These are phyloP conservation scores for Pestalotiopsis sp. DNA, from an alignment of 2,329 filamentous ascomycete species.

Conservation along the genomic window DNA sequence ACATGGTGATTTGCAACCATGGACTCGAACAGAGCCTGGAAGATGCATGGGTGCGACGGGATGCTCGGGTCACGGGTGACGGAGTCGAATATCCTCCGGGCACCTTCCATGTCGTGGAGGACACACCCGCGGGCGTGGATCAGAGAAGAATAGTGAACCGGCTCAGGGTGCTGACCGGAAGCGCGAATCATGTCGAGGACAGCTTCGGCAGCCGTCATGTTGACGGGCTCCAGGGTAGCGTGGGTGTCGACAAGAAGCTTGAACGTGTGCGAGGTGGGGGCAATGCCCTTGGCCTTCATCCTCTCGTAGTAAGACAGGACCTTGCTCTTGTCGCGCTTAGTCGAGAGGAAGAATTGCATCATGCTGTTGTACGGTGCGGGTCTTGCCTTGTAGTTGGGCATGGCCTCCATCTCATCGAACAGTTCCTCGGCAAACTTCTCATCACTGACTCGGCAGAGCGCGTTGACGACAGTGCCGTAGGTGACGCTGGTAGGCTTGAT, in stretches of 20 bases:
- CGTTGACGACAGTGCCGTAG: conserved; percentile 97
- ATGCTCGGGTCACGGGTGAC: conserved; percentile 71
- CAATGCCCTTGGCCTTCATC: conserved; percentile 85
- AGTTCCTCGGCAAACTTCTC: conserved; percentile 97
- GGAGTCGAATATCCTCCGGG: conserved; percentile 78
- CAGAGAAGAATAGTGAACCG: conserved; percentile 92
- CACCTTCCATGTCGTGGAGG: conserved; percentile 85
- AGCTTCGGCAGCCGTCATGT: conserved; percentile 85
- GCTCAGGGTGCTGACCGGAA: conserved; percentile 77
- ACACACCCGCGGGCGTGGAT: conserved; percentile 97
- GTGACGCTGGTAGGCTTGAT: conserved; percentile 97
- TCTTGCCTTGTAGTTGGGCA: conserved; percentile 98
- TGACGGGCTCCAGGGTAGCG: conserved; percentile 86
- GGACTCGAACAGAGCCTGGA: conserved; percentile 94
- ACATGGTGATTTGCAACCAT: conserved; percentile 96
- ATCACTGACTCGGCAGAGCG: conserved; percentile 93
- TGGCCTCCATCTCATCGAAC: conserved; percentile 98
- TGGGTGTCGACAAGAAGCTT: conserved; percentile 96
- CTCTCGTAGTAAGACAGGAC: conserved; percentile 93
- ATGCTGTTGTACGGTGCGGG: conserved; percentile 98
- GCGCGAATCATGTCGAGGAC: conserved; percentile 79
- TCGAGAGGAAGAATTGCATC: conserved; percentile 99
- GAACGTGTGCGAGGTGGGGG: conserved; percentile 93
- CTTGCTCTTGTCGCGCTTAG: conserved; percentile 93
- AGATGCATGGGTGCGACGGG: conserved; percentile 80